Evolutionary conservation across 1,284 basidiomycete genomes (phyloP).

Genomic region (Volvariella surrecta): DNA sequence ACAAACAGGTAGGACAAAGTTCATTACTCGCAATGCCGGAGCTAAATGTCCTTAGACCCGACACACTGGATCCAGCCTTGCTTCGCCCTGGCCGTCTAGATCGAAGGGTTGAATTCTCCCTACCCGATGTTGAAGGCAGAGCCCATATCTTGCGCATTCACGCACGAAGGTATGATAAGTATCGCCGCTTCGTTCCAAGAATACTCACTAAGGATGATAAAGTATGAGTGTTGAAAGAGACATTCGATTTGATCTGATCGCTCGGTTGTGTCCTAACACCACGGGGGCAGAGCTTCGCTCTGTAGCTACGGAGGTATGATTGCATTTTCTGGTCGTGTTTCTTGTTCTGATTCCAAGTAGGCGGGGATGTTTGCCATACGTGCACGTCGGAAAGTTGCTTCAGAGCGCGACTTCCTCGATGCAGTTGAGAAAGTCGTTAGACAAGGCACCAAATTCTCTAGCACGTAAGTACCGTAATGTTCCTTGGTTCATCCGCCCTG

Average conservation of each 20-base stretch:
- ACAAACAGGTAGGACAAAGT: slow-evolving; percentile 71
- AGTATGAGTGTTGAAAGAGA: slow-evolving; percentile 98
- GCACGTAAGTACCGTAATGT: slow-evolving; percentile 50
- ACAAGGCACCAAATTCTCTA: slow-evolving; percentile 93
- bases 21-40: slow-evolving; percentile 3
- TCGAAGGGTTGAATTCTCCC: slow-evolving; percentile 90
- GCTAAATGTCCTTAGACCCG: slow-evolving; percentile 61
- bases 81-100: slow-evolving; percentile 95
- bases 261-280: slow-evolving; percentile 94
- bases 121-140: slow-evolving; percentile 94
- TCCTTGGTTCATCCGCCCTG: slow-evolving; percentile 2
- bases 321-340: slow-evolving; percentile 3
- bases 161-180: slow-evolving; percentile 65
- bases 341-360: slow-evolving; percentile 24
- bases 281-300: slow-evolving; percentile 96
- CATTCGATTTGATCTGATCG: slow-evolving; percentile 97
- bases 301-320: slow-evolving; percentile 85
- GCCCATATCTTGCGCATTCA: slow-evolving; percentile 97
- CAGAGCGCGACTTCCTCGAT: slow-evolving; percentile 96
- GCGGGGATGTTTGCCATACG: slow-evolving; percentile 99
- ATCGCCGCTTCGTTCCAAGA: not conserved
- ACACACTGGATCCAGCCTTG: slow-evolving; percentile 96
- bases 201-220: slow-evolving; percentile 7
- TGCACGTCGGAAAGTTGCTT: slow-evolving; percentile 92
- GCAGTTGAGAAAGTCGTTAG: slow-evolving; percentile 98